Percentiles rank a stretch among this genome's conserved stretches.
Evolutionary conservation across 2,329 filamentous ascomycete species (phyloP).

Genomic region (Botrytis cinerea): DNA sequence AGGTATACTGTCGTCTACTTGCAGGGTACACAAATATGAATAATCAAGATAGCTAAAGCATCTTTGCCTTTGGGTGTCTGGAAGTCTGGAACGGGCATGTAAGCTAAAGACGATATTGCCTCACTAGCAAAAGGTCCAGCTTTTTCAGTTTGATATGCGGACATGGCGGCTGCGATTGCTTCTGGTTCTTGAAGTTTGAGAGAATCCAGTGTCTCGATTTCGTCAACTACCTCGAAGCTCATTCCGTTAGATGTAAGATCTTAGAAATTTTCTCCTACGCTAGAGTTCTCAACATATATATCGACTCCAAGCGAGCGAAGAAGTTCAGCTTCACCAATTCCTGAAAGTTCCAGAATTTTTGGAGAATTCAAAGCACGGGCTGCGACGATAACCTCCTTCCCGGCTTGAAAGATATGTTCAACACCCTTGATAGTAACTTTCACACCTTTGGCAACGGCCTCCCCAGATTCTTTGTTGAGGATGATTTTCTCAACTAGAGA

Average conservation of each 20-base stretch:
- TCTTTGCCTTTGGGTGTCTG: not conserved
- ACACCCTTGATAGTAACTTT: constrained; percentile 31
- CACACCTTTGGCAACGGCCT: constrained; percentile 7
- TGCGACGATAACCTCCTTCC: constrained; percentile 39
- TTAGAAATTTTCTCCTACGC: constrained; percentile 32
- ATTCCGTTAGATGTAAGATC: constrained; percentile 11
- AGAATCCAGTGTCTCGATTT: not conserved
- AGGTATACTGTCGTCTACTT: too few species aligned
- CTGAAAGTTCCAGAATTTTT: constrained; percentile 42
- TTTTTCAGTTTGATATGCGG: not conserved
- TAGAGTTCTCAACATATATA: constrained; percentile 29
- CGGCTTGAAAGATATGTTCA: constrained; percentile 37
- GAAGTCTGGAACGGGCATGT: not conserved
- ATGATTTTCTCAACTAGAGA: constrained; percentile 16
- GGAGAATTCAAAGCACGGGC: constrained; percentile 39
- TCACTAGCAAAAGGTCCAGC: not conserved
- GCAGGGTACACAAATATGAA: not conserved
- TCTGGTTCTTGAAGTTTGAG: not conserved
- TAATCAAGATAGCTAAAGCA: not conserved
- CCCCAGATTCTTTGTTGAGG: not conserved
- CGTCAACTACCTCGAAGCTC: not conserved
- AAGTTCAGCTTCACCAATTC: constrained; percentile 34
- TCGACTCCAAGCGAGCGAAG: constrained; percentile 32
- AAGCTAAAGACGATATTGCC: constrained; percentile 1
- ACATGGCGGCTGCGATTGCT: not conserved